Evolutionary conservation across 1,284 basidiomycete species (phyloP).

Genomic region (Malassezia arunalokei): DNA sequence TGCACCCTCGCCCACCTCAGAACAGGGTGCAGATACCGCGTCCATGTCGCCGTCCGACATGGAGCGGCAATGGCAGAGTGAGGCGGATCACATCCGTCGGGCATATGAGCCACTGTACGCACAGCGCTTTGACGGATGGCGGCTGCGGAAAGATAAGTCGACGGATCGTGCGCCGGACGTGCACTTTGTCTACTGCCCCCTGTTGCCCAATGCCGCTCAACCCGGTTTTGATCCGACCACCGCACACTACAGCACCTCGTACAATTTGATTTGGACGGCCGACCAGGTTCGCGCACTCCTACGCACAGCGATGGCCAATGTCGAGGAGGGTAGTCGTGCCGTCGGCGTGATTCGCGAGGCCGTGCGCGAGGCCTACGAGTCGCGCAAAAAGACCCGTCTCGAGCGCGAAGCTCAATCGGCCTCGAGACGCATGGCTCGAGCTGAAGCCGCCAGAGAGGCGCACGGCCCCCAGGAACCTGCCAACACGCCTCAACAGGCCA

Average conservation of each 20-base stretch:
- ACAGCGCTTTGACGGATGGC: constrained; percentile 19
- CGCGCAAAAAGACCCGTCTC: constrained; percentile 1
- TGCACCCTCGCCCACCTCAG: background rate
- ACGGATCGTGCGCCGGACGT: constrained; percentile 14
- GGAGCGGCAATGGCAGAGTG: background rate
- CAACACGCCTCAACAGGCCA: too few species aligned
- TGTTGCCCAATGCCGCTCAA: constrained; percentile 28
- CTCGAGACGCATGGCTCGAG: background rate
- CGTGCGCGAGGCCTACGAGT: constrained; percentile 16
- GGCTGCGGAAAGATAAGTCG: background rate
- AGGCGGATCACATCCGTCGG: constrained; percentile 7
- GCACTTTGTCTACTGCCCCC: constrained; percentile 33
- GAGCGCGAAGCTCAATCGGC: background rate
- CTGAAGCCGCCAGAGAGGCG: too few species aligned
- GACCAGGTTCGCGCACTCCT: constrained; percentile 31
- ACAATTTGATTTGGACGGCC: constrained; percentile 41
- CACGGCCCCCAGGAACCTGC: too few species aligned
- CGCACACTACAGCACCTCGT: constrained; percentile 33
- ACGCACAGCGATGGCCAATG: constrained; percentile 23
- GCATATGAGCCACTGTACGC: constrained; percentile 23
- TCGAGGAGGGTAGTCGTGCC: constrained; percentile 17
- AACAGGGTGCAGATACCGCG: background rate
- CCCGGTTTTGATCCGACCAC: constrained; percentile 33
- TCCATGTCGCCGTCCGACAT: background rate
- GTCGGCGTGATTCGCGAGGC: constrained; percentile 12